Base-by-base conservation (phyloP, 371 early-diverging fungal genomes). In the Circinella minor region DNA sequence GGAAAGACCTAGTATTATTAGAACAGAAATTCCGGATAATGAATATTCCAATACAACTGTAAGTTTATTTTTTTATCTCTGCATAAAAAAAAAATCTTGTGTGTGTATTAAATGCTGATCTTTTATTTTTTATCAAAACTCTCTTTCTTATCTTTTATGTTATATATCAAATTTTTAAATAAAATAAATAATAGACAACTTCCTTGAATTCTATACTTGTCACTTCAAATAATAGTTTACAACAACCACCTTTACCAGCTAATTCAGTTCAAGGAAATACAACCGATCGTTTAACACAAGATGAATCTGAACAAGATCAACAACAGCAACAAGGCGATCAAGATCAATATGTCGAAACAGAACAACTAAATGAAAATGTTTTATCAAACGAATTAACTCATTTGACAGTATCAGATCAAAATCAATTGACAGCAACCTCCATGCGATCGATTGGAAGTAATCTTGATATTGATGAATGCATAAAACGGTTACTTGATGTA, bases 391-490 rank as follows among this genome's bases (percentile, higher is more conserved):
- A 57, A 17, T 48, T 70, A 9, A 71, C 71, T 62, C 74, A 74
- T 57, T 62, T 66, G 17, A 71, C 74, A 36, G 46, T 74, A 38
- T 49, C 55, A 4, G 72, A 72, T 17, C 71, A 71, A 36, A 72
- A 71, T 59, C 78, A 75, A 54, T 67, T 74, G 51, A 77, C 80
- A 11, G 68, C 68, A 14, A 75, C 70, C 15, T 82, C 82, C 3
- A 64, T 77, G n/a, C 73, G 72, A 6, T 80, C 82, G 3, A 73
- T 74, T 39, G 73, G 69, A 34, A 68, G 66, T 13, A 85, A 81
- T 60, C 66, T 90, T 36, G 89, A 93, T 70, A 81, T 97, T 27
- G 96, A 97, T 81, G 94, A 94, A 69, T 90, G 93, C 75, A 95
- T 96, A 61, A 77, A 86, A 61, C 85, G 93, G 67, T 79, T 97